These are phyloP conservation scores for Trichoderma lentiforme DNA, from an alignment of 2,329 filamentous ascomycete genomes.

Conservation along the genomic window DNA sequence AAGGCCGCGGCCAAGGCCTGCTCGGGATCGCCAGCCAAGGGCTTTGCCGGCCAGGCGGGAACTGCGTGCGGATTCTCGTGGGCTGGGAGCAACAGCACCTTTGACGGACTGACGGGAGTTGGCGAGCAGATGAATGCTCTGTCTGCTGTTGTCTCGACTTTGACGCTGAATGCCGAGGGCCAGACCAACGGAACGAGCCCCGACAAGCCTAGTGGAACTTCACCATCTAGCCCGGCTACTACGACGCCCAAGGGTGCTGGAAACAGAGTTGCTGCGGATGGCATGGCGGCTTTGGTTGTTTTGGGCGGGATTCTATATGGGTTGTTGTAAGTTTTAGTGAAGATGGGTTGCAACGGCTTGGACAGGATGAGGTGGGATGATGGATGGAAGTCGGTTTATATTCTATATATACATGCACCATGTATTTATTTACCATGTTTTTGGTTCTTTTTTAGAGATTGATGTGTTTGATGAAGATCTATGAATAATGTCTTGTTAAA, in stretches of 20 bases:
- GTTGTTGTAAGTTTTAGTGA: background rate
- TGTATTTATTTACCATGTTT: background rate
- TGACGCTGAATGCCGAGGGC: background rate
- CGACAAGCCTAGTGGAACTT: background rate
- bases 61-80: slow-evolving; percentile 54
- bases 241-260: background rate
- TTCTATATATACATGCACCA: background rate
- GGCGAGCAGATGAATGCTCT: slow-evolving; percentile 59
- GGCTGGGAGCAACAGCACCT: slow-evolving; percentile 42
- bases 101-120: slow-evolving; percentile 52
- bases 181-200: background rate
- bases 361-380: background rate
- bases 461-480: background rate
- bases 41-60: slow-evolving; percentile 43
- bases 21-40: slow-evolving; percentile 39
- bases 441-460: background rate
- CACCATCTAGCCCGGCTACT: background rate
- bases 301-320: background rate
- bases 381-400: background rate
- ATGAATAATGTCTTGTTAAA: background rate
- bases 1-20: slow-evolving; percentile 52
- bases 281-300: background rate
- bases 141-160: slow-evolving; percentile 46
- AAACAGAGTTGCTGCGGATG: background rate
- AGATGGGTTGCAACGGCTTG: background rate